A percentile compares a stretch with the other conserved stretches of the same genome.
These are phyloP conservation scores for Polychytrium aggregatum DNA, from an alignment of 192 early-diverging fungal species.

Conservation along the genomic window DNA sequence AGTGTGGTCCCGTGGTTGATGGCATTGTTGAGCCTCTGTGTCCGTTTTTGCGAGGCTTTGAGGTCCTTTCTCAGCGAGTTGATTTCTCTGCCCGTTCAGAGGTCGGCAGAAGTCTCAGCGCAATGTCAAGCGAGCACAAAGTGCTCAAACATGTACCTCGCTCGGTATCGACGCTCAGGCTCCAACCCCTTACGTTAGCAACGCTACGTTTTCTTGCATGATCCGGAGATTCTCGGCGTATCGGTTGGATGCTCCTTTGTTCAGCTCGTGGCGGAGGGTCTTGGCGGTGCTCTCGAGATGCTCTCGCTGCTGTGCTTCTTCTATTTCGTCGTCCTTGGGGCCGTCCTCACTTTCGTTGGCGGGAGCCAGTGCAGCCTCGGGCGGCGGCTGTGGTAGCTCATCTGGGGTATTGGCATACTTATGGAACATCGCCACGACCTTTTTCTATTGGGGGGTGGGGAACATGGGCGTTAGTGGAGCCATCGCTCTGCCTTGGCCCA, in stretches of 20 bases:
- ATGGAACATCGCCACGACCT: slow-evolving; percentile 11
- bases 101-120: too few relatives aligned
- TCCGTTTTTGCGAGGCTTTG: too few relatives aligned
- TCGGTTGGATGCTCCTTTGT: slow-evolving; percentile 24
- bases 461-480: slow-evolving; percentile 5
- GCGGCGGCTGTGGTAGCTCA: neutral
- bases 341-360: neutral
- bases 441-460: too few relatives aligned
- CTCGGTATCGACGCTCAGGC: too few relatives aligned
- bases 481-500: neutral
- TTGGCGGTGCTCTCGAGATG: slow-evolving; percentile 13
- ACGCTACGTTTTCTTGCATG: slow-evolving; percentile 29
- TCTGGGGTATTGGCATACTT: slow-evolving; percentile 12
- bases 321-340: slow-evolving; percentile 16
- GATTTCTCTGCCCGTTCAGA: neutral
- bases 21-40: too few relatives aligned
- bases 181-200: slow-evolving; percentile 5
- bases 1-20: too few relatives aligned
- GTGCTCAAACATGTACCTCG: neutral
- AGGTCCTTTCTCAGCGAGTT: slow-evolving; percentile 11
- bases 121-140: neutral
- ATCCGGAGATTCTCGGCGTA: slow-evolving; percentile 27
- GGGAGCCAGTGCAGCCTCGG: slow-evolving; percentile 1
- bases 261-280: slow-evolving; percentile 17
- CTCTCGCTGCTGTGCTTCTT: slow-evolving; percentile 17